Evolutionary conservation across 2,329 filamentous ascomycete species (phyloP), one percentile per base, ranked within the genome.

Genomic region (Cercospora berteroae): DNA sequence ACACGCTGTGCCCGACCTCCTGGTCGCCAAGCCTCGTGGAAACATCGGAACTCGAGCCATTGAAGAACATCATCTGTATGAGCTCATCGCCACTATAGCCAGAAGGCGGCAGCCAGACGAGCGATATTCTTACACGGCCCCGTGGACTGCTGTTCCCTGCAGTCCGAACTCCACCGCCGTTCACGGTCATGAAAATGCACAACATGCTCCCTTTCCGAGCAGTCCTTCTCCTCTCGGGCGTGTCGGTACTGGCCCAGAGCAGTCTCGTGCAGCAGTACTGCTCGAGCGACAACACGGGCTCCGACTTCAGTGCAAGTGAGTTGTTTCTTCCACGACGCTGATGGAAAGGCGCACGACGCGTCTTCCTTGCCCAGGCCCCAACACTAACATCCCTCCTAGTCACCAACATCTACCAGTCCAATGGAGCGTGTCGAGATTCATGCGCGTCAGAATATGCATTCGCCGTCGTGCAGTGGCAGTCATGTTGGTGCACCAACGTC

Each of bases 401-500:
- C 63, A 67, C 77, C 67, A 69, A 77, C 68, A 78, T 75, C 55
- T 82, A 74, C 63, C 89, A 93, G 77, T 90, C 90, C 20, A 88
- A 92, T 72, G 90, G 90, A 31, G 83, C 88, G 12, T 94, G 91
- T 76, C 80, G 82, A 60, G 80, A 86, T 59, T 83, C 83, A 59
- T 94, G 91, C 79, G 73, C 78, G 27, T 74, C 76, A 20, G 72
- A 82, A 16, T 90, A 83, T 70, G 90, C 90, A 44, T 91, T 89
- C 69, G 90, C 89, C 70, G 82, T 94, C 58, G 81, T 93, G 1
- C 85, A 92, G 72, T 83, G 79, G 16, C 81, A 86, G 33, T 78
- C 83, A 61, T 94, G 91, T 76, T 94, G 90, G 90, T 94, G 91
- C 77, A 89, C 89, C 42, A 85, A 93, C 55, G 88, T 88, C 73